Percentiles rank a stretch among this genome's conserved stretches.
Conservation (phyloP, 1,284 basidiomycete genomes). For the Flammula alnicola region DNA sequence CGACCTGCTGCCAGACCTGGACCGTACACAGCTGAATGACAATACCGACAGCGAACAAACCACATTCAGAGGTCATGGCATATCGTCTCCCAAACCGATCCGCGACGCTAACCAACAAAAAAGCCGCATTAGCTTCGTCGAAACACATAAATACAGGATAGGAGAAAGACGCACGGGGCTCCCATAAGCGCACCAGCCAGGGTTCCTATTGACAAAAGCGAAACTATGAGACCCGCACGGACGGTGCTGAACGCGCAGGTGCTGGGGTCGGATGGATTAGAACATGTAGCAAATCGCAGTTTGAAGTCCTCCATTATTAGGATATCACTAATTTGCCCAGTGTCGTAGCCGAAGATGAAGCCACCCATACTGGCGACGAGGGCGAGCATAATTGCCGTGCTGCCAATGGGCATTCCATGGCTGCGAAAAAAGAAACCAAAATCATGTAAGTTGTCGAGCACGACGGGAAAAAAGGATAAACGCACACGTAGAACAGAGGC, state of each 20-base stretch:
- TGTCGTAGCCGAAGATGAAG: slow-evolving; percentile 80
- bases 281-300: slow-evolving; percentile 62
- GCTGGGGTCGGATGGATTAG: slow-evolving; percentile 38
- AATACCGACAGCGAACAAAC: slow-evolving; percentile 73
- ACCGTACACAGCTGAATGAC: slow-evolving; percentile 61
- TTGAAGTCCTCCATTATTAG: slow-evolving; percentile 78
- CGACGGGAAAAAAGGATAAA: background rate
- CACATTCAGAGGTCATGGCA: slow-evolving; percentile 74
- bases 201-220: slow-evolving; percentile 70
- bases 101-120: slow-evolving; percentile 47
- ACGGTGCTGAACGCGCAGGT: slow-evolving; percentile 58
- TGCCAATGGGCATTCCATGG: slow-evolving; percentile 58
- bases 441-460: no score
- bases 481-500: slow-evolving; percentile 12
- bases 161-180: slow-evolving; percentile 52
- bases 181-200: slow-evolving; percentile 63
- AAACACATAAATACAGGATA: background rate
- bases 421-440: slow-evolving; percentile 17
- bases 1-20: slow-evolving; percentile 63
- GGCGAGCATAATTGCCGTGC: slow-evolving; percentile 68
- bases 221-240: slow-evolving; percentile 69
- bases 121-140: background rate
- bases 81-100: slow-evolving; percentile 71
- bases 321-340: slow-evolving; percentile 81
- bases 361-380: slow-evolving; percentile 79